phyloP scores from a whole-genome alignment of 2,329 filamentous ascomycete species.

The Pyrenophora graminea region DNA sequence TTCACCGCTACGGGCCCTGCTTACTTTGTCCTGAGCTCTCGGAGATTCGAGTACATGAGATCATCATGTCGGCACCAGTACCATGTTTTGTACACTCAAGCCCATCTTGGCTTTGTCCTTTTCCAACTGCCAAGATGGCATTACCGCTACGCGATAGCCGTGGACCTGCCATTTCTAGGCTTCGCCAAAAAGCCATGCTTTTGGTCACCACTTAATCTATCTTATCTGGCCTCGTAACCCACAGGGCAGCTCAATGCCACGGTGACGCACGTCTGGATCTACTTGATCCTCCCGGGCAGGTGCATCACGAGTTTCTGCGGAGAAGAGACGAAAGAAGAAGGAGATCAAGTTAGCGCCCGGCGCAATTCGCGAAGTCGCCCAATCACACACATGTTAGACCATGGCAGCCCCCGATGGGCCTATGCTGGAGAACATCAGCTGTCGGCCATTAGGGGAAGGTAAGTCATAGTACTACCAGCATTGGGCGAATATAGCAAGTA shows the following conservation, averaged over 20 bases:
- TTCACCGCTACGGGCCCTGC: too few species aligned
- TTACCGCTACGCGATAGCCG: constrained; percentile 15
- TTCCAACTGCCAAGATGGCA: constrained; percentile 5
- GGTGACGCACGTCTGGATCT: constrained; percentile 5
- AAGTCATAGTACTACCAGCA: neutral
- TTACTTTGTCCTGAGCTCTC: too few species aligned
- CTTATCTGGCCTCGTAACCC: constrained; percentile 14
- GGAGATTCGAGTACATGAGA: neutral
- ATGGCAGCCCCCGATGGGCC: neutral
- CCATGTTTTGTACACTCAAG: neutral
- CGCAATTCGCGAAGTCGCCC: constrained; percentile 15
- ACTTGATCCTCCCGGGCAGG: constrained; percentile 21
- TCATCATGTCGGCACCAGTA: neutral
- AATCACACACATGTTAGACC: constrained; percentile 10
- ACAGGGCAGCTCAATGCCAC: constrained; percentile 1
- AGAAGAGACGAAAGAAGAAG: constrained; percentile 21
- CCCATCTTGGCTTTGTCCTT: neutral
- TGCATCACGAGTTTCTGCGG: constrained; percentile 15
- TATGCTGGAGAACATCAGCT: constrained; percentile 9
- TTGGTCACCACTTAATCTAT: constrained; percentile 16
- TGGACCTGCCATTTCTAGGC: neutral
- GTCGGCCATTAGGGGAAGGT: constrained; percentile 18
- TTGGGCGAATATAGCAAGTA: constrained; percentile 10
- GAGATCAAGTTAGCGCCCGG: constrained; percentile 18
- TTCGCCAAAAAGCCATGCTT: constrained; percentile 9